Conservation (phyloP, 768 basidiomycete genomes). For the Antrodiella citrinella region DNA sequence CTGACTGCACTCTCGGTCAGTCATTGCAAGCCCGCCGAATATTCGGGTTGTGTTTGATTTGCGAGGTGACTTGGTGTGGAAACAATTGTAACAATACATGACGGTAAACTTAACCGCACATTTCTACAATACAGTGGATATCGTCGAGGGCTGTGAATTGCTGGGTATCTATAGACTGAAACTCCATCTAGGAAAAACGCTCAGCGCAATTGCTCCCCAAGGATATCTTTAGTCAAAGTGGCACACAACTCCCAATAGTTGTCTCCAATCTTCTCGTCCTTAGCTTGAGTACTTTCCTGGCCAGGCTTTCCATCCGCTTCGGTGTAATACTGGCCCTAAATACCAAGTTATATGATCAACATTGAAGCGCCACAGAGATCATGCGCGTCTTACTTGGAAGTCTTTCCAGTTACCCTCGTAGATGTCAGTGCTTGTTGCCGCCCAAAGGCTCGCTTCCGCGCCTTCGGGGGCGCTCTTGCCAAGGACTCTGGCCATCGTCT, state of each 20-base stretch:
- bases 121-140: background rate
- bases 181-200: too few species aligned
- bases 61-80: too few species aligned
- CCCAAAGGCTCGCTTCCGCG: constrained; percentile 23
- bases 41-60: too few species aligned
- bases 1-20: too few species aligned
- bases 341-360: background rate
- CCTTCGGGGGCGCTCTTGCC: constrained; percentile 23
- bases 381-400: constrained; percentile 15
- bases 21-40: too few species aligned
- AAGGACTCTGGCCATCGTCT: constrained; percentile 11
- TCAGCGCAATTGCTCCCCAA: constrained; percentile 10
- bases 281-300: constrained; percentile 12
- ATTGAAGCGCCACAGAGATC: background rate
- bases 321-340: constrained; percentile 17
- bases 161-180: too few species aligned
- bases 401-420: constrained; percentile 21
- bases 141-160: too few species aligned
- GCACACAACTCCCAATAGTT: constrained; percentile 17
- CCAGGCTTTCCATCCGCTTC: constrained; percentile 17
- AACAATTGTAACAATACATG: too few species aligned
- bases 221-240: constrained; percentile 11
- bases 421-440: constrained; percentile 21
- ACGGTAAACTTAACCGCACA: too few species aligned
- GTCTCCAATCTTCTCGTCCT: constrained; percentile 10